Percentiles rank a stretch among this genome's conserved stretches.
Evolutionary conservation across 257 asterid species (phyloP).

Genomic region (Catharanthus roseus): DNA sequence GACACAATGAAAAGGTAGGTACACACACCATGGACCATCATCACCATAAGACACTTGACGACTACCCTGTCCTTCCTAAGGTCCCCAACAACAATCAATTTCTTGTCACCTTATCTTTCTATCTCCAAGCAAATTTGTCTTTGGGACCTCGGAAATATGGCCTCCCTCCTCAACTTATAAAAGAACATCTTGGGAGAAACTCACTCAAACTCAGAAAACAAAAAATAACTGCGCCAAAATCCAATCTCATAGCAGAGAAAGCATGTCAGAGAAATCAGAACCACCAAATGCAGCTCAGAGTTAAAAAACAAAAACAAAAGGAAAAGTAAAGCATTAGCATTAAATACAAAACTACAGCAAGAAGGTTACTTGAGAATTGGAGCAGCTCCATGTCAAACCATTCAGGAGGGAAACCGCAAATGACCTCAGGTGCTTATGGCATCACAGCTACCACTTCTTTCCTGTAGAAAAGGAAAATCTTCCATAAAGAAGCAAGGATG

Average conservation of each 20-base stretch:
- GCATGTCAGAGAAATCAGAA: too few relatives aligned
- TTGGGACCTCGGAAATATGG: neutral
- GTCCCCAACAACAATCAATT: conserved; percentile 5
- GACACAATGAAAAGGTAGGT: neutral
- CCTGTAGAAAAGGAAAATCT: neutral
- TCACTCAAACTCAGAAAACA: too few relatives aligned
- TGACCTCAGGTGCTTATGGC: neutral
- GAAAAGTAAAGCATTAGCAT: neutral
- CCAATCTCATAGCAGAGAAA: too few relatives aligned
- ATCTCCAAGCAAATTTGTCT: neutral
- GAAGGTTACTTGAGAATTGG: neutral
- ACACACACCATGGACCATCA: neutral
- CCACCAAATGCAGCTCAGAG: too few relatives aligned
- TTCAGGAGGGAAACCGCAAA: neutral
- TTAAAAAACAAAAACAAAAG: too few relatives aligned
- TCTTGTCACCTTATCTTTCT: neutral
- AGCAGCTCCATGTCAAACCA: neutral
- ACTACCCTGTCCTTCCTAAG: neutral
- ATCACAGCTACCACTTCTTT: conserved; percentile 7
- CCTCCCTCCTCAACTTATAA: neutral
- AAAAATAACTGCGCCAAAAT: too few relatives aligned
- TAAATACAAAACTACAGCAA: neutral
- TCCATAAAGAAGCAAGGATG: too few relatives aligned
- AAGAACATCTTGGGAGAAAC: neutral
- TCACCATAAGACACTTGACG: neutral